Evolutionary conservation across 2,329 filamentous ascomycete genomes (phyloP).

Genomic region (Phialophora macrospora): DNA sequence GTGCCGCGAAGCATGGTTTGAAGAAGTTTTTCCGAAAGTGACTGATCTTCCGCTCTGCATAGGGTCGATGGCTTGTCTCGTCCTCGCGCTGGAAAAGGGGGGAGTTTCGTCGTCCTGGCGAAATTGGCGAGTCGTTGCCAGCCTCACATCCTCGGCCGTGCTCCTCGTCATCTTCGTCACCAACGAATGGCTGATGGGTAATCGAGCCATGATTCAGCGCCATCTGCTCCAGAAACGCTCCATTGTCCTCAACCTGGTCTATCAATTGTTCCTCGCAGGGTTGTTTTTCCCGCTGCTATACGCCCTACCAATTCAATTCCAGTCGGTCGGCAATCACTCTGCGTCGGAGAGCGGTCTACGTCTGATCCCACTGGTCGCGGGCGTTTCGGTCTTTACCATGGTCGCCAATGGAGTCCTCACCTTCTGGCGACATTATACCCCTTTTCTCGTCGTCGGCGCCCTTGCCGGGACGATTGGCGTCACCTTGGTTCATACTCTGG

Average conservation of each 20-base stretch:
- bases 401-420: constrained; percentile 43
- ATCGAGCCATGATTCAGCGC: constrained; percentile 47
- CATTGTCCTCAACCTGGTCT: constrained; percentile 44
- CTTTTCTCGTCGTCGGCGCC: constrained; percentile 39
- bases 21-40: not conserved
- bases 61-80: constrained; percentile 46
- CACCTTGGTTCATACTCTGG: constrained; percentile 44
- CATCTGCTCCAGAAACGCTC: constrained; percentile 47
- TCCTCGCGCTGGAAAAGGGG: constrained; percentile 55
- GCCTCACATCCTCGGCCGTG: constrained; percentile 49
- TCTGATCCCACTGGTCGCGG: constrained; percentile 50
- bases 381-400: constrained; percentile 43
- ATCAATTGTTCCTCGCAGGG: constrained; percentile 45
- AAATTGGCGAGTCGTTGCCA: constrained; percentile 49
- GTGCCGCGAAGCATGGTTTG: not conserved
- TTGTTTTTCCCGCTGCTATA: constrained; percentile 48
- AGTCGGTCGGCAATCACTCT: constrained; percentile 45
- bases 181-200: constrained; percentile 45
- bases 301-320: constrained; percentile 56
- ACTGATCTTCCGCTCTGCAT: constrained; percentile 32
- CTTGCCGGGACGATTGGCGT: constrained; percentile 38
- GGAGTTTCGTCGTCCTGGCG: constrained; percentile 45
- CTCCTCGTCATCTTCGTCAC: constrained; percentile 44
- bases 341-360: constrained; percentile 47
- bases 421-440: constrained; percentile 35